Percentiles rank a stretch among this genome's conserved stretches.
Conservation (phyloP, 2,329 filamentous ascomycete species). For the Rhynchosporium secalis region DNA sequence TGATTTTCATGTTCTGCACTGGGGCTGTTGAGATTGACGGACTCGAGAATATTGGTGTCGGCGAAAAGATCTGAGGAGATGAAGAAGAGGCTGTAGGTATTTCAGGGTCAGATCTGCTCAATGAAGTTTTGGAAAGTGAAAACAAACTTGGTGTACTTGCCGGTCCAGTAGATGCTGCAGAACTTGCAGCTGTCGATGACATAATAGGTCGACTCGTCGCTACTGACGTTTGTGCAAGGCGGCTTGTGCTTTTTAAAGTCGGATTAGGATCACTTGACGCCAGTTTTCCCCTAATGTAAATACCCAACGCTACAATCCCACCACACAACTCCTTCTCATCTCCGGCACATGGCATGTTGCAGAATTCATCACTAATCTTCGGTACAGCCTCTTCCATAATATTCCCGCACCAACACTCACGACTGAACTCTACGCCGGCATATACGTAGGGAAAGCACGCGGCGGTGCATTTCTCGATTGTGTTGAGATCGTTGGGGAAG, state of each 20-base stretch:
- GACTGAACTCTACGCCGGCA: slow-evolving; percentile 26
- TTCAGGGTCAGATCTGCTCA: background rate
- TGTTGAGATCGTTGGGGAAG: slow-evolving; percentile 31
- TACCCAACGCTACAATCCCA: background rate
- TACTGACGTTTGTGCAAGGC: background rate
- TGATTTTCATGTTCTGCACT: background rate
- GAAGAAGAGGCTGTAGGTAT: background rate
- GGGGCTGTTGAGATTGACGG: background rate
- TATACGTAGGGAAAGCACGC: slow-evolving; percentile 24
- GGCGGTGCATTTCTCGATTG: slow-evolving; percentile 35
- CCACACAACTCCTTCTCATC: background rate
- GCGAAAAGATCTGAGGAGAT: background rate
- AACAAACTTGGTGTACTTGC: slow-evolving; percentile 2
- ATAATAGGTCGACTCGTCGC: background rate
- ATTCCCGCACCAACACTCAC: slow-evolving; percentile 30
- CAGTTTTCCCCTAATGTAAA: background rate
- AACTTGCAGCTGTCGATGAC: background rate
- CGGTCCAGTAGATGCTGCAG: background rate
- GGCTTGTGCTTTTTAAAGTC: background rate
- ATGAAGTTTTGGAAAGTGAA: background rate
- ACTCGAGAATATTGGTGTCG: background rate
- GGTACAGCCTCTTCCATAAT: background rate
- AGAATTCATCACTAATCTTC: background rate
- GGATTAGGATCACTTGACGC: background rate
- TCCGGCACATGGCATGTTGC: slow-evolving; percentile 1